Base-by-base conservation (phyloP, 2,329 filamentous ascomycete species). In the Colletotrichum eremochloae region DNA sequence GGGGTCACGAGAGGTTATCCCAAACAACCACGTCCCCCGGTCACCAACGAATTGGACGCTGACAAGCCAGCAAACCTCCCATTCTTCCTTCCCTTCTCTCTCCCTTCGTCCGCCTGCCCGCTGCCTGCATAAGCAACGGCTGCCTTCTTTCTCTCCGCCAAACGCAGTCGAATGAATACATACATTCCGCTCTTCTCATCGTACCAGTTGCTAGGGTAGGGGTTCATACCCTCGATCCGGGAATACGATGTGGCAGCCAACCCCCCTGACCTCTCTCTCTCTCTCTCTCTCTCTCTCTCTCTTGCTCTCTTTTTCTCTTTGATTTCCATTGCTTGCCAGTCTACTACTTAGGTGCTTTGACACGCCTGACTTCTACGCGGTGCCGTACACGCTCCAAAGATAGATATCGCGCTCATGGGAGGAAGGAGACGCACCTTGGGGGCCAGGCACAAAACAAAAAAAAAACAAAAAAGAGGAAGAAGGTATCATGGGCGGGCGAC, bases 1-100 rank as follows among this genome's bases (percentile, higher is more conserved):
- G 55, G 66, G 60, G 69, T 72, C 69, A 65, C 69, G 69, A 72
- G 69, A 60, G 7, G 53, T 55, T 33, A 55, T 72, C 60, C 69
- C 69, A 72, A 72, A 69, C 69, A 69, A 57, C 55, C 60, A 52
- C 60, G 33, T 63, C 46, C 20, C 24, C 60, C 42, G 6, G 46
- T 52, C n/a, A 57, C 53, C 33, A 60, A 66, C 67, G 46, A 53
- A 69, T 69, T 56, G 62, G 62, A 60, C 24, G 53, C 29, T 20
- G 62, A 60, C 67, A 57, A 57, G 60, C 50, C 48, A 52, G 58
- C 61, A 63, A 69, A 46, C 53, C 29, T 31, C 18, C 29, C 40
- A 24, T 12, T 52, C 62, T 52, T 40, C 40, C 50, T 20, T 14
- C 20, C 62, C 33, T 40, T 33, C 50, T 18, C 14, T 38, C 52